Base-by-base conservation (phyloP, 1,284 basidiomycete genomes). In the Rhodotorula sp. region DNA sequence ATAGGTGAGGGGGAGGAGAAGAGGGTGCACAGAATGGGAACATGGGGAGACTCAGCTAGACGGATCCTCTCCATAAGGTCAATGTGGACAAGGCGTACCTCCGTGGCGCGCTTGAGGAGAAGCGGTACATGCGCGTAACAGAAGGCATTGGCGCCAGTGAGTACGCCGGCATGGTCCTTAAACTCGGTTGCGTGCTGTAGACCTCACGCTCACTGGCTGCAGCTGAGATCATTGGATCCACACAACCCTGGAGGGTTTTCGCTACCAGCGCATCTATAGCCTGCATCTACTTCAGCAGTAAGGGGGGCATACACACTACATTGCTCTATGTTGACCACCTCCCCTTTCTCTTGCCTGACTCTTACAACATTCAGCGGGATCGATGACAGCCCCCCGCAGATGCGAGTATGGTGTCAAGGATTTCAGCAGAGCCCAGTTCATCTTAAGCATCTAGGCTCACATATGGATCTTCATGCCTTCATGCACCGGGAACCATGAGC, bases 71-170 rank as follows among this genome's bases (percentile, higher is more conserved):
- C n/a, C 78, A 83, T 55, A 80, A 83, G 55, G 80, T 84, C 28
- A 81, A 86, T 70, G 78, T 85, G 58, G 82, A 82, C 34, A 28
- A 77, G 0, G 83, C 83, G 0, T 85, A 81, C 66, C 78, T 85
- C 0, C 82, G 84, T 74, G 83, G 83, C 1, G 56, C 78, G 0
- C 79, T 86, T 0, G 77, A 83, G 1, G 82, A 84, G 60, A 77
- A 79, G 2, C 77, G 84, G 49, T 84, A 82, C 73, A 80, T 82
- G 77, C 68, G 77, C 26, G 78, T 79, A 2, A 80, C 81, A 3
- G 76, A 76, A 16, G 80, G 80, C 3, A 79, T 73, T 49, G 45
- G 43, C 34, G 59, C 48, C 45, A 23, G 31, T 5, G 21, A 6
- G 28, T 38, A 45, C 3, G 47, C 21, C 16, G 67, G 68, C 43